Conservation (phyloP, 441 rosid species). For the Aleurites moluccanus region DNA sequence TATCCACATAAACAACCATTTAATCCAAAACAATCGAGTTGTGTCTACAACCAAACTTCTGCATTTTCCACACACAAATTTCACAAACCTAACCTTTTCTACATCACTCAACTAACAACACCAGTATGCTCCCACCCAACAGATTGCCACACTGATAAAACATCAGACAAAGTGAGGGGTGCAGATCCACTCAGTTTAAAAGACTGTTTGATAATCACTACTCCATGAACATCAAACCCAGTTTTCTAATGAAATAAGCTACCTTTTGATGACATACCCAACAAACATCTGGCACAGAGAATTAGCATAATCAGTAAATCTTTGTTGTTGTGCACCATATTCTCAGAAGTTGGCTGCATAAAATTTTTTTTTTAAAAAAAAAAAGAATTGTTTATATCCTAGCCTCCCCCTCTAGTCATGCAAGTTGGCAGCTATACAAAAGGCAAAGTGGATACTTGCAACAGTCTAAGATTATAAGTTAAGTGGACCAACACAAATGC, state of each 20-base stretch:
- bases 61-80: background rate
- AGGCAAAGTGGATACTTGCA: background rate
- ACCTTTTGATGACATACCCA: background rate
- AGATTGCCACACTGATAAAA: background rate
- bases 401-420: conserved; percentile 1
- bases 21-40: background rate
- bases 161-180: background rate
- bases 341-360: background rate
- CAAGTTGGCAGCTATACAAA: background rate
- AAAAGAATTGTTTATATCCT: background rate
- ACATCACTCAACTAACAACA: background rate
- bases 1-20: background rate
- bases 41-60: background rate
- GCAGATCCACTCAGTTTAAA: background rate
- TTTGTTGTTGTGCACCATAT: too few species aligned
- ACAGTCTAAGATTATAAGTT: background rate
- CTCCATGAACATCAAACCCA: background rate
- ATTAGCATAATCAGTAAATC: conserved; percentile 1
- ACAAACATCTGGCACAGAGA: background rate
- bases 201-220: background rate
- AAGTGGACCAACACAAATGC: background rate
- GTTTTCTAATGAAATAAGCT: background rate
- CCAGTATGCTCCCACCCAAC: background rate
- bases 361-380: too few species aligned
- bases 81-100: background rate